Conservation (phyloP, 2,329 filamentous ascomycete genomes). For the Colletotrichum siamense region DNA sequence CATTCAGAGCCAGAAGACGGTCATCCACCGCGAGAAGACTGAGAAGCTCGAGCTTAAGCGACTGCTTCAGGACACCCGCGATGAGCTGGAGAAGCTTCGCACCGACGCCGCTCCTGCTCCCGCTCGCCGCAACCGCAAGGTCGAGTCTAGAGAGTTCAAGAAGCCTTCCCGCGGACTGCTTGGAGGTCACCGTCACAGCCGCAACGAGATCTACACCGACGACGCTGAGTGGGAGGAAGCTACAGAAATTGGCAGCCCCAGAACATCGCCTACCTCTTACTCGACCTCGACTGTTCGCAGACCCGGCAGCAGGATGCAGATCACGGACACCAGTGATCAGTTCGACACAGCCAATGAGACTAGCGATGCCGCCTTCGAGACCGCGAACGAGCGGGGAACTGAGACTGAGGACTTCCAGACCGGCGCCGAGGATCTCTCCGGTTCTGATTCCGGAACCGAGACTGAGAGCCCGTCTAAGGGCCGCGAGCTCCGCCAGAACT, state of each 20-base stretch:
- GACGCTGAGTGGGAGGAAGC: slow-evolving; percentile 94
- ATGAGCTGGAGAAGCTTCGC: slow-evolving; percentile 81
- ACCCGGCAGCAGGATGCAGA: slow-evolving; percentile 21
- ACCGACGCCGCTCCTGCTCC: slow-evolving; percentile 51
- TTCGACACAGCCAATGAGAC: slow-evolving; percentile 86
- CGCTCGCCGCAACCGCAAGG: slow-evolving; percentile 68
- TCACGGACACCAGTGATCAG: slow-evolving; percentile 65
- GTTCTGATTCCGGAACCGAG: slow-evolving; percentile 77
- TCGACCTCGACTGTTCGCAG: slow-evolving; percentile 34
- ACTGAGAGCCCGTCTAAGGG: slow-evolving; percentile 70
- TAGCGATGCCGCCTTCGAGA: slow-evolving; percentile 69
- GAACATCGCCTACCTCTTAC: slow-evolving; percentile 40
- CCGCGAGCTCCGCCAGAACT: slow-evolving; percentile 45
- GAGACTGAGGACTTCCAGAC: slow-evolving; percentile 97
- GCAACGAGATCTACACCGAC: slow-evolving; percentile 79
- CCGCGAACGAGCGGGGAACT: slow-evolving; percentile 78
- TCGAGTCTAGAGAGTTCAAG: slow-evolving; percentile 74
- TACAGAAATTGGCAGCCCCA: slow-evolving; percentile 55
- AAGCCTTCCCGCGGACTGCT: slow-evolving; percentile 74
- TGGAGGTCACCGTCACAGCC: slow-evolving; percentile 75
- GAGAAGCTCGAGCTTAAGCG: slow-evolving; percentile 96
- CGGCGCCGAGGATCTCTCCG: slow-evolving; percentile 79
- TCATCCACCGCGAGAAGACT: slow-evolving; percentile 96
- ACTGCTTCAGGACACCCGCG: slow-evolving; percentile 92
- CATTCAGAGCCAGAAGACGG: slow-evolving; percentile 94